Evolutionary conservation across 2,329 filamentous ascomycete genomes (phyloP).

Genomic region (Sporothrix pallida): DNA sequence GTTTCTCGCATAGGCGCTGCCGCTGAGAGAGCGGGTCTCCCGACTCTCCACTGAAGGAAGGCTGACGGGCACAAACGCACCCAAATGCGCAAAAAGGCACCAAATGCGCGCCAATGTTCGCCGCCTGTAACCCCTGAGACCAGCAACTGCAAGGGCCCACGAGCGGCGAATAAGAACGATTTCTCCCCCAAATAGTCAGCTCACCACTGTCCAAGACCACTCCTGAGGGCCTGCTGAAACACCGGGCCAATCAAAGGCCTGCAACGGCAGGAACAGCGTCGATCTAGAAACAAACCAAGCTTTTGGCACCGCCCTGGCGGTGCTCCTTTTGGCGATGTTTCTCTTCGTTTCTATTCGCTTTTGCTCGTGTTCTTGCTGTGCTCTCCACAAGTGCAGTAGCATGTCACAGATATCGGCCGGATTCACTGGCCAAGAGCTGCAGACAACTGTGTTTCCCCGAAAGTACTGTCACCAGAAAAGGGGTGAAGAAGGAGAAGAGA

Average conservation of each 20-base stretch:
- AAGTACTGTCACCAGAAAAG: neutral
- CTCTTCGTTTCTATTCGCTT: conserved; percentile 8
- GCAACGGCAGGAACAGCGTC: neutral
- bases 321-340: neutral
- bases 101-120: neutral
- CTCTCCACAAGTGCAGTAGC: conserved; percentile 14
- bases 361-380: neutral
- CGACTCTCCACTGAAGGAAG: conserved; percentile 20
- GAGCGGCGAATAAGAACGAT: neutral
- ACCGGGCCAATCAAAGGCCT: conserved; percentile 34
- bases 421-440: conserved; percentile 28
- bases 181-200: neutral
- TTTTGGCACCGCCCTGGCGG: conserved; percentile 10
- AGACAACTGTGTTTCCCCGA: conserved; percentile 12
- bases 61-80: neutral
- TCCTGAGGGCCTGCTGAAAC: conserved; percentile 30
- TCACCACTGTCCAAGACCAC: neutral
- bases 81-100: too few relatives aligned
- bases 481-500: neutral
- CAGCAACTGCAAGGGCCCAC: conserved; percentile 6
- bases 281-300: conserved; percentile 34
- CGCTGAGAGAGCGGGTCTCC: conserved; percentile 14
- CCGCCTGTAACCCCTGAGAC: neutral
- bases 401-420: conserved; percentile 8
- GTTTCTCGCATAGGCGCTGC: neutral